Conservation (phyloP, 1,284 basidiomycete species). For the Paramarasmius palmivorus region DNA sequence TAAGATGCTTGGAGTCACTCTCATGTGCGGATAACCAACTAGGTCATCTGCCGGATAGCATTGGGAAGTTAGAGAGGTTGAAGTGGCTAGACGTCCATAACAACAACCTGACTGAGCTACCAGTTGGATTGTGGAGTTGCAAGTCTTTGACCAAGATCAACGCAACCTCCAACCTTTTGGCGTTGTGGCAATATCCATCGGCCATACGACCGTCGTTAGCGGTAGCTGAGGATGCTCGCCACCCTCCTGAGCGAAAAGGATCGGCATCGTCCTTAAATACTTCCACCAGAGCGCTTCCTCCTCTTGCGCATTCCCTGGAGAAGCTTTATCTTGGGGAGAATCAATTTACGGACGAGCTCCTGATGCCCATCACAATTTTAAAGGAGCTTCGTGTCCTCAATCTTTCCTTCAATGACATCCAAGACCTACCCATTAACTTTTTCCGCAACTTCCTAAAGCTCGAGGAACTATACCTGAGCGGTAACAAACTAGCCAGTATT, state of each 20-base stretch:
- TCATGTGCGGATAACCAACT: slow-evolving; percentile 92
- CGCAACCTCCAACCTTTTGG: slow-evolving; percentile 87
- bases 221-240: slow-evolving; percentile 2
- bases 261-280: slow-evolving; percentile 40
- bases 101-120: slow-evolving; percentile 85
- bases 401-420: slow-evolving; percentile 94
- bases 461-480: slow-evolving; percentile 90
- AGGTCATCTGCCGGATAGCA: slow-evolving; percentile 72
- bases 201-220: slow-evolving; percentile 12
- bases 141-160: slow-evolving; percentile 77
- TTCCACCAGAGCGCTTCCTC: slow-evolving; percentile 39
- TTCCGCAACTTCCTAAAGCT: slow-evolving; percentile 70
- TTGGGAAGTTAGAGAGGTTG: slow-evolving; percentile 81
- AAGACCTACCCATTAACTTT: slow-evolving; percentile 82
- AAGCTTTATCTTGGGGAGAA: slow-evolving; percentile 92
- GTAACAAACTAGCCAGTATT: slow-evolving; percentile 89
- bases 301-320: slow-evolving; percentile 74
- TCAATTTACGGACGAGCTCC: slow-evolving; percentile 79
- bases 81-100: slow-evolving; percentile 85
- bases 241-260: slow-evolving; percentile 38
- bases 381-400: slow-evolving; percentile 84
- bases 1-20: slow-evolving; percentile 72
- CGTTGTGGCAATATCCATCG: slow-evolving; percentile 71
- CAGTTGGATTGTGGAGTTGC: slow-evolving; percentile 85
- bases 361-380: slow-evolving; percentile 76